Conservation (phyloP, 2,329 filamentous ascomycete genomes). For the Penicillium thymicola region DNA sequence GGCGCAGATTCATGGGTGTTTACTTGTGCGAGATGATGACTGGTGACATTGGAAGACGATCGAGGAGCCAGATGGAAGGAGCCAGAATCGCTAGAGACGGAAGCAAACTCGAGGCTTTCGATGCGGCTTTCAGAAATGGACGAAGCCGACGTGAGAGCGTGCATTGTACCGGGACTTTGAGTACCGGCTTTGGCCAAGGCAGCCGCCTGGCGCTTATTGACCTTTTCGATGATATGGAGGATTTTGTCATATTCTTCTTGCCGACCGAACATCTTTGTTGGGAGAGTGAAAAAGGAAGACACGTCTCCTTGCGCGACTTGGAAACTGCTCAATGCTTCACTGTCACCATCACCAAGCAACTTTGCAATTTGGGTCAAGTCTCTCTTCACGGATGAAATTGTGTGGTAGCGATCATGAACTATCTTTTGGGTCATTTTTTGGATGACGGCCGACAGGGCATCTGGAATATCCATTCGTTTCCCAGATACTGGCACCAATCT, state of each 20-base stretch:
- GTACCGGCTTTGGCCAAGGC: constrained; percentile 31
- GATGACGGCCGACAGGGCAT: constrained; percentile 76
- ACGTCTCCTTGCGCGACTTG: constrained; percentile 79
- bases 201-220: constrained; percentile 61
- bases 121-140: constrained; percentile 51
- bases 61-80: constrained; percentile 41
- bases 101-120: constrained; percentile 49
- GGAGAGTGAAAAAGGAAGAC: constrained; percentile 87
- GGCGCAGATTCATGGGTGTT: constrained; percentile 36
- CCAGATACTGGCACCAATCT: constrained; percentile 73
- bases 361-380: constrained; percentile 73
- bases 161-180: constrained; percentile 42
- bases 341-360: constrained; percentile 72
- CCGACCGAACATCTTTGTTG: constrained; percentile 76
- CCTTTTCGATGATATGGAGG: constrained; percentile 70
- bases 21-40: constrained; percentile 28
- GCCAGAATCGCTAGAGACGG: constrained; percentile 55
- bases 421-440: constrained; percentile 90
- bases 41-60: constrained; percentile 37
- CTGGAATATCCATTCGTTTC: constrained; percentile 77
- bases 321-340: constrained; percentile 67
- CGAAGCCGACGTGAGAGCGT: constrained; percentile 52
- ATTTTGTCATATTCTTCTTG: constrained; percentile 68
- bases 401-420: constrained; percentile 84
- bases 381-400: constrained; percentile 77